Conservation (phyloP, 768 basidiomycete species). For the Xerocomus potaroensis region DNA sequence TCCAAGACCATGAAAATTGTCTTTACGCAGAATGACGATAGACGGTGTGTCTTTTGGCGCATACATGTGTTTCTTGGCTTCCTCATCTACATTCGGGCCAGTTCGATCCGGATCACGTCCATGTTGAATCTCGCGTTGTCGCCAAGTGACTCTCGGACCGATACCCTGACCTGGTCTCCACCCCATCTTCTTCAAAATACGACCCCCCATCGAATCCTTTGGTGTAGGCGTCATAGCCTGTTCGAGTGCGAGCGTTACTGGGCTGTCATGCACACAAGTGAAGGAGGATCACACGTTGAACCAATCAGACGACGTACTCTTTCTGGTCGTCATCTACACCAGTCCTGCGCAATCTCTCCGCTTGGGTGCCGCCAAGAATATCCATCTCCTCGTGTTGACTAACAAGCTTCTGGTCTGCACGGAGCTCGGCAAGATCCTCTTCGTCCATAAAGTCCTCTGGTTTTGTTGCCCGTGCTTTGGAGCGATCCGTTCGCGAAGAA, state of each 20-base stretch:
- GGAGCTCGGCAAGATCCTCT: slow-evolving; percentile 84
- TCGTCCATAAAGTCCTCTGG: slow-evolving; percentile 99
- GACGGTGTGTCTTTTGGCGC: slow-evolving; percentile 77
- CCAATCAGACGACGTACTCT: slow-evolving; percentile 18
- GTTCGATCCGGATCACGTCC: slow-evolving; percentile 38
- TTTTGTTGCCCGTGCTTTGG: slow-evolving; percentile 50
- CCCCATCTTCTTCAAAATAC: slow-evolving; percentile 91
- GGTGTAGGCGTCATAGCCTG: slow-evolving; percentile 68
- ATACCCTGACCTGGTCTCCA: slow-evolving; percentile 93
- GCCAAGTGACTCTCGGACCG: slow-evolving; percentile 80
- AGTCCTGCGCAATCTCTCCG: slow-evolving; percentile 35
- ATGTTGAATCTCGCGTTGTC: slow-evolving; percentile 71
- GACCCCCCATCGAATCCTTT: slow-evolving; percentile 76
- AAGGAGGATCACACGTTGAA: not conserved
- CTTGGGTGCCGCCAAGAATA: slow-evolving; percentile 52
- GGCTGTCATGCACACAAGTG: slow-evolving; percentile 36
- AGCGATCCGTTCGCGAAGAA: slow-evolving; percentile 78
- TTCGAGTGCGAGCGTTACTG: slow-evolving; percentile 59
- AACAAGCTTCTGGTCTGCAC: slow-evolving; percentile 67
- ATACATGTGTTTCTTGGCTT: slow-evolving; percentile 83
- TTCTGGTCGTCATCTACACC: slow-evolving; percentile 41
- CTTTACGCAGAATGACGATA: slow-evolving; percentile 60
- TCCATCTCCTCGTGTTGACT: slow-evolving; percentile 81
- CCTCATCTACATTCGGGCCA: slow-evolving; percentile 60
- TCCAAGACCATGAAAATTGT: slow-evolving; percentile 78